Conservation (phyloP, 441 rosid genomes). For the Mallotus repandus region DNA sequence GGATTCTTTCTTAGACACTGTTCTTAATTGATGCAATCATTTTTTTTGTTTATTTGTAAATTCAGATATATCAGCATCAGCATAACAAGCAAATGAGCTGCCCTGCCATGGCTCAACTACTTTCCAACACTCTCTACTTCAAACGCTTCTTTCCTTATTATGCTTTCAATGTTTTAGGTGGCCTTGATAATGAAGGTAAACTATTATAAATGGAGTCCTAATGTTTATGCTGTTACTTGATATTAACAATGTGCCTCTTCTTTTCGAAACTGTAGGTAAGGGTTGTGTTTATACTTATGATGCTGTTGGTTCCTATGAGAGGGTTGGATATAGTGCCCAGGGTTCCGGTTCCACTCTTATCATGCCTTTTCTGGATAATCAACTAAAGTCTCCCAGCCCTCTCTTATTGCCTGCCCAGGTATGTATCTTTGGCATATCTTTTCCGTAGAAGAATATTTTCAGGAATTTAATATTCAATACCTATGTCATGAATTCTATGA, state of each 20-base stretch:
- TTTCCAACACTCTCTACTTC: conserved; percentile 91
- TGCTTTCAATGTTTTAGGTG: conserved; percentile 87
- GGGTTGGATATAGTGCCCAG: conserved; percentile 93
- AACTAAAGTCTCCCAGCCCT: conserved; percentile 94
- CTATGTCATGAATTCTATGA: conserved; percentile 2
- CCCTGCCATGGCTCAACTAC: conserved; percentile 93
- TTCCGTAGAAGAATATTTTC: background rate
- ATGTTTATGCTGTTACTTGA: conserved; percentile 2
- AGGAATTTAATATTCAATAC: background rate
- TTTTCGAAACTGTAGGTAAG: conserved; percentile 48
- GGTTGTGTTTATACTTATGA: conserved; percentile 97
- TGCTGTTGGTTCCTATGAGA: conserved; percentile 96
- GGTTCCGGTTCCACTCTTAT: conserved; percentile 91
- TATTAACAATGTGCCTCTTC: background rate
- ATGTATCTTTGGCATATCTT: conserved; percentile 9
- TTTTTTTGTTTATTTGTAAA: conserved; percentile 5
- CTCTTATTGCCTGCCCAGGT: conserved; percentile 87
- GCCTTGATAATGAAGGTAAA: conserved; percentile 87
- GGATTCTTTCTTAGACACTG: background rate
- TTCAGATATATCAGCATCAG: conserved; percentile 93
- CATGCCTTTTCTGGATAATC: conserved; percentile 96
- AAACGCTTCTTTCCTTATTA: conserved; percentile 97
- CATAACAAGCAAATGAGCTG: conserved; percentile 98
- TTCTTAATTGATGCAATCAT: conserved; percentile 13
- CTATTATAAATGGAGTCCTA: background rate